These are phyloP conservation scores for Penicillium paneum DNA, from an alignment of 2,329 filamentous ascomycete genomes.

Conservation along the genomic window DNA sequence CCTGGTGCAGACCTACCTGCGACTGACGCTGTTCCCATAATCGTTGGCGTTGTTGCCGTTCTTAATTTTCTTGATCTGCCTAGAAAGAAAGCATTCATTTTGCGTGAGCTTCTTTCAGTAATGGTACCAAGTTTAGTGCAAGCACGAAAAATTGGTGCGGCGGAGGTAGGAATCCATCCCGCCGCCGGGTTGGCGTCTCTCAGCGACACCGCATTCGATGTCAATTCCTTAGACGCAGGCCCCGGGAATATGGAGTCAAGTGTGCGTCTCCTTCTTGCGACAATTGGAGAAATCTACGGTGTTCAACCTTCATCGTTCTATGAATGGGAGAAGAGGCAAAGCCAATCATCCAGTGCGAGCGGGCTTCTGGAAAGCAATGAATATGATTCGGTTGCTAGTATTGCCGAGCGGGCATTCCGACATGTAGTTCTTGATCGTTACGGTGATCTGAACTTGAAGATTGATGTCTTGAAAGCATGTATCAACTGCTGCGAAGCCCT, in stretches of 20 bases:
- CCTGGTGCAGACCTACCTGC: slow-evolving; percentile 61
- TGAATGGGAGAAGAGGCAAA: slow-evolving; percentile 32
- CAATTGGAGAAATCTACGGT: slow-evolving; percentile 41
- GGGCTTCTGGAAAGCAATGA: slow-evolving; percentile 19
- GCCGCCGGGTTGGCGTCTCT: slow-evolving; percentile 79
- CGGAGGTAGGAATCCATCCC: slow-evolving; percentile 94
- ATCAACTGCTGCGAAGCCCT: slow-evolving; percentile 92
- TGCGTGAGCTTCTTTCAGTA: slow-evolving; percentile 79
- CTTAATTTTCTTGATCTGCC: slow-evolving; percentile 74
- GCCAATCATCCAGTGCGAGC: slow-evolving; percentile 19
- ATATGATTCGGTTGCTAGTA: slow-evolving; percentile 39
- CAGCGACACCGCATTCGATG: slow-evolving; percentile 51
- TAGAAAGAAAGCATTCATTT: slow-evolving; percentile 85
- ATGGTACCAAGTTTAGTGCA: slow-evolving; percentile 83
- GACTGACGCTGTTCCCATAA: slow-evolving; percentile 71
- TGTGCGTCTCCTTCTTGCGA: slow-evolving; percentile 38
- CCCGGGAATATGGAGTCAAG: slow-evolving; percentile 43
- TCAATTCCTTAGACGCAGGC: slow-evolving; percentile 43
- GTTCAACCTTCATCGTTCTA: slow-evolving; percentile 38
- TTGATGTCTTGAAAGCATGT: slow-evolving; percentile 83
- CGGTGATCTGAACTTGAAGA: slow-evolving; percentile 75
- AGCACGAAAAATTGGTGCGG: slow-evolving; percentile 85
- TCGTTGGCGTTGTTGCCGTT: slow-evolving; percentile 85
- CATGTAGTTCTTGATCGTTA: slow-evolving; percentile 54
- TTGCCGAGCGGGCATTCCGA: slow-evolving; percentile 46